Base-by-base conservation (phyloP, 805 yeast genomes). In the Metschnikowia gelsemii region DNA sequence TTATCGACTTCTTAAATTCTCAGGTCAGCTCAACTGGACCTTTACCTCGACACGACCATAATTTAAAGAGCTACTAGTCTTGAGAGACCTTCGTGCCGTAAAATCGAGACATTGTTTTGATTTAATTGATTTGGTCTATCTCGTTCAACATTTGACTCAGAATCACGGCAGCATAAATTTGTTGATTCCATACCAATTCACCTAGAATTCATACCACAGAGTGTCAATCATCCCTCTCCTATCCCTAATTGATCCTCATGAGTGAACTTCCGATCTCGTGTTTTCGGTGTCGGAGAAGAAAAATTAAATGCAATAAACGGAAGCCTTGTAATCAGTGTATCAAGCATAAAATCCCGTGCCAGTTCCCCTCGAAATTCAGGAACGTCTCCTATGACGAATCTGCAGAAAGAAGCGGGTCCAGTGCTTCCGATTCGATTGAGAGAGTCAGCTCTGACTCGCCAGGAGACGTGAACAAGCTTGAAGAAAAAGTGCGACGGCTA, bases 231-330 rank as follows among this genome's bases (percentile, higher is more conserved):
- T n/a, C n/a, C n/a, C n/a, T n/a, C n/a, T n/a, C n/a, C 9, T 5
- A 26, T 5, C 4, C 8, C 8, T 9, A 13, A n/a, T n/a, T 3
- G 12, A n/a, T n/a, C 29, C 29, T 19, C 22, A 47, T 39, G 52
- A 28, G 39, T 18, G 46, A 45, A 14, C 47, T 43, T 20, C 55
- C 55, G 9, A 51, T 51, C 19, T 50, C 54, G 8, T 51, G 56
- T 30, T 23, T 47, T 13, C 51, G 46, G 6, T 50, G 56, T 35
- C 52, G 56, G n/a, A 39, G 50, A 14, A 32, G 48, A 18, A 51
- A 51, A 33, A 50, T 51, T 35, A 50, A 48, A 40, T 51, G 56
- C 46, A 51, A 51, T 38, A 48, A 48, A 42, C 42, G 39, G 35
- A 41, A 50, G 20, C 56, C 56, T 3, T 51, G 56, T 25, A 43